Evolutionary conservation across 257 asterid species (phyloP).

Genomic region (Ajuga chamaepitys): DNA sequence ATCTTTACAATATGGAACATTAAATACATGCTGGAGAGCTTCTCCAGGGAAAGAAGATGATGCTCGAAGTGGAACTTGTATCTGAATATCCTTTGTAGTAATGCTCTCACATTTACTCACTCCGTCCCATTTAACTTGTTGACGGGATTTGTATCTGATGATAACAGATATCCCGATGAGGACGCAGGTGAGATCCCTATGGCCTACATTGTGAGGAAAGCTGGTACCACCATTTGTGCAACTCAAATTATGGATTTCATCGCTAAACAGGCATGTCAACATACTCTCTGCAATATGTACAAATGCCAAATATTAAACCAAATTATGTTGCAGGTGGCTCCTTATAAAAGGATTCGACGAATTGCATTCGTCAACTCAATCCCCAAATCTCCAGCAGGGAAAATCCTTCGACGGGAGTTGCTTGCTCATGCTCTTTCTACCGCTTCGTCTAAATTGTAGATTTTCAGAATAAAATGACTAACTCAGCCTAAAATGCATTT

Average conservation of each 20-base stretch:
- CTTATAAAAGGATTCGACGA: slow-evolving; percentile 60
- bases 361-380: slow-evolving; percentile 45
- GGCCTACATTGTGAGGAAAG: slow-evolving; percentile 85
- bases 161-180: slow-evolving; percentile 79
- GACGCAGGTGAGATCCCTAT: slow-evolving; percentile 95
- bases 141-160: not conserved
- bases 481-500: too few species aligned
- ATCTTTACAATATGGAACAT: too few species aligned
- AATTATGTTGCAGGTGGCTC: slow-evolving; percentile 37
- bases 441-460: slow-evolving; percentile 37
- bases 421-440: slow-evolving; percentile 31
- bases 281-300: not conserved
- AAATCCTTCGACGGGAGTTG: slow-evolving; percentile 54
- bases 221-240: slow-evolving; percentile 56
- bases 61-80: too few species aligned
- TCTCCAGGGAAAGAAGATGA: too few species aligned
- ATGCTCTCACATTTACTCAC: too few species aligned
- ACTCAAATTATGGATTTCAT: slow-evolving; percentile 60
- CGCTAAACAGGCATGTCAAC: slow-evolving; percentile 58
- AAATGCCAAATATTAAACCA: too few species aligned
- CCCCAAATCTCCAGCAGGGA: slow-evolving; percentile 72
- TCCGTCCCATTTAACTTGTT: too few species aligned
- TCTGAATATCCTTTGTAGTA: too few species aligned
- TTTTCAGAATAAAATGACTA: too few species aligned
- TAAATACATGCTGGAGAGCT: too few species aligned